Base-by-base conservation (phyloP, 148 eudicot species). In the Polygonum aviculare region DNA sequence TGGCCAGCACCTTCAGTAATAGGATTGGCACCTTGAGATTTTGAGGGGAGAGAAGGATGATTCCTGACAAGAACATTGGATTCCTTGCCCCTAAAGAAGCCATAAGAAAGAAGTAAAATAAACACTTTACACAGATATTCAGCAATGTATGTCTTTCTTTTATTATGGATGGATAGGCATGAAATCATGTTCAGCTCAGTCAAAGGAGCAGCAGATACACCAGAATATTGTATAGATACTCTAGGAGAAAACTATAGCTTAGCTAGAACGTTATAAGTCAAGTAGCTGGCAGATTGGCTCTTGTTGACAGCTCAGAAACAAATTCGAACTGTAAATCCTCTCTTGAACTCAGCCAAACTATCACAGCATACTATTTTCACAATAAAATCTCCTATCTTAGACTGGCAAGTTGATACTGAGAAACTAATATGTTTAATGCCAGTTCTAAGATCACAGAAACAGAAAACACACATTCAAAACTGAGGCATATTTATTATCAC, bases 21-120 rank as follows among this genome's bases (percentile, higher is more conserved):
- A 74, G 81, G 49, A 36, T 72, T 55, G 39, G 75, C 81, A 81
- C 75, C 79, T 81, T 77, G 88, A 83, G 73, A 41, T 63, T 75
- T 76, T 63, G 18, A 71, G 76, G 79, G 77, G 76, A 74, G 74
- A 73, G 74, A 81, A 48, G 82, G 74, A 73, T 39, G 70, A 52
- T 80, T 76, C 60, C 69, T 70, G 39, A 75, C 63, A 79, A 40
- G 79, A 78, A 77, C 84, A 81, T 69, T 78, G 62, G 72, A 75
- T 71, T 82, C 84, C 88, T 91, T 89, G 83, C 75, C 80, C 81
- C 78, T 35, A 78, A 12, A 31, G 70, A 1, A 63, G 18, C 41
- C 18, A 35, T 63, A 63, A 63, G n/a, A 9, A 35, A 75, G 31
- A 57, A 22, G 49, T 41, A 38, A 33, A 44, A 19, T 55, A 18